phyloP scores from a whole-genome alignment of 2,329 filamentous ascomycete species.

The Exophiala viscosa region DNA sequence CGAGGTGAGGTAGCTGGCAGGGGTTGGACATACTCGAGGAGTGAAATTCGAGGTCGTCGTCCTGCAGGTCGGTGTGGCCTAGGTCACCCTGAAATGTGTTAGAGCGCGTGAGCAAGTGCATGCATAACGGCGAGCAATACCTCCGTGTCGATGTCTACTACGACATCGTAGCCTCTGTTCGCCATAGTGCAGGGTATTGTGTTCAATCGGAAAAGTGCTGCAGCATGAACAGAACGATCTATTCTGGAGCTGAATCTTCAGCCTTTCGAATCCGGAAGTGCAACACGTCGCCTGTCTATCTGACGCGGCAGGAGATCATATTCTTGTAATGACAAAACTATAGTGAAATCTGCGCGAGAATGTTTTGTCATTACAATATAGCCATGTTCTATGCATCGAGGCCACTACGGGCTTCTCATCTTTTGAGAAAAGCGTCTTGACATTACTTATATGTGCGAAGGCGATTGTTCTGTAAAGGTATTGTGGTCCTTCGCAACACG shows the following conservation, averaged over 20 bases:
- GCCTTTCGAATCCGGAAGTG: not conserved
- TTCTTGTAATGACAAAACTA: not conserved
- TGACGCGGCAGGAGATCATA: not conserved
- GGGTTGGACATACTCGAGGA: constrained; percentile 60
- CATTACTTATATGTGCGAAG: too few species aligned
- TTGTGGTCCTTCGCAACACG: too few species aligned
- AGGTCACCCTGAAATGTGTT: constrained; percentile 70
- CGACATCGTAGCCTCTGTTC: constrained; percentile 90
- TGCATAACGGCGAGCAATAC: constrained; percentile 46
- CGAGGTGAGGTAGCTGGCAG: not conserved
- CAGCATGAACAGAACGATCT: not conserved
- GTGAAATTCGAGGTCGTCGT: constrained; percentile 94
- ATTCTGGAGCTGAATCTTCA: not conserved
- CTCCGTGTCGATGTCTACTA: constrained; percentile 96
- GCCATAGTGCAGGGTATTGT: constrained; percentile 55
- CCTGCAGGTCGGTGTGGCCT: constrained; percentile 95
- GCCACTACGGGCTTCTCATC: too few species aligned
- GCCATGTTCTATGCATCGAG: too few species aligned
- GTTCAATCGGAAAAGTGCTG: not conserved
- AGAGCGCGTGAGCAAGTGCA: not conserved
- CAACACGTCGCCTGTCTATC: constrained; percentile 15
- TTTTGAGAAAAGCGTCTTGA: too few species aligned
- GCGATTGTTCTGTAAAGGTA: too few species aligned
- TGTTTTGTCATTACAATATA: constrained; percentile 2
- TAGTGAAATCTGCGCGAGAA: not conserved